A percentile compares a stretch with the other conserved stretches of the same genome.
Evolutionary conservation across 73 alveolate genomes (phyloP).

Genomic region (Paramecium octaurelia): DNA sequence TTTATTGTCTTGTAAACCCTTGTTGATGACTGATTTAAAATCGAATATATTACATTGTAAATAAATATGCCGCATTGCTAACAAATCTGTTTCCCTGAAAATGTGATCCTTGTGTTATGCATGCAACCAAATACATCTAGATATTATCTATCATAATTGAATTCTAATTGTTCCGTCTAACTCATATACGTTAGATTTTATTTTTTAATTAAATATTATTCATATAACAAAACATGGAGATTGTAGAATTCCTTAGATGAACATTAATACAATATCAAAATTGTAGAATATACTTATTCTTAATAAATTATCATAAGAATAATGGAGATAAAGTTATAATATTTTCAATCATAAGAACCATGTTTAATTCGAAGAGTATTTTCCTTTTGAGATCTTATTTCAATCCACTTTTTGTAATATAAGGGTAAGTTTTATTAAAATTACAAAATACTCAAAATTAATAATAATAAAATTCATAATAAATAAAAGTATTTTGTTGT

Average conservation of each 20-base stretch:
- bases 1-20: conserved; percentile 1
- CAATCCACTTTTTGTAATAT: background rate
- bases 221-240: background rate
- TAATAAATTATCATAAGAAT: too few relatives aligned
- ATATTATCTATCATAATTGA: background rate
- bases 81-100: background rate
- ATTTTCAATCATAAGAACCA: background rate
- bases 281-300: too few relatives aligned
- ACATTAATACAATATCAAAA: background rate
- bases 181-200: conserved; percentile 34
- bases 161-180: background rate
- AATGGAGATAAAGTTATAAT: too few relatives aligned
- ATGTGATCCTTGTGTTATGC: background rate
- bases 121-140: conserved; percentile 6
- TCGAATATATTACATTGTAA: background rate
- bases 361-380: too few relatives aligned
- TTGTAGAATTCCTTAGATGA: background rate
- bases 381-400: too few relatives aligned
- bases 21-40: background rate
- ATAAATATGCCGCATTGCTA: background rate
- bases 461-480: too few relatives aligned
- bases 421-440: too few relatives aligned
- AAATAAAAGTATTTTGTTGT: too few relatives aligned
- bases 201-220: background rate
- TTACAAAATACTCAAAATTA: too few relatives aligned